phyloP scores from a whole-genome alignment of 2,329 filamentous ascomycete species.

The Ceratocystis huliohia region DNA sequence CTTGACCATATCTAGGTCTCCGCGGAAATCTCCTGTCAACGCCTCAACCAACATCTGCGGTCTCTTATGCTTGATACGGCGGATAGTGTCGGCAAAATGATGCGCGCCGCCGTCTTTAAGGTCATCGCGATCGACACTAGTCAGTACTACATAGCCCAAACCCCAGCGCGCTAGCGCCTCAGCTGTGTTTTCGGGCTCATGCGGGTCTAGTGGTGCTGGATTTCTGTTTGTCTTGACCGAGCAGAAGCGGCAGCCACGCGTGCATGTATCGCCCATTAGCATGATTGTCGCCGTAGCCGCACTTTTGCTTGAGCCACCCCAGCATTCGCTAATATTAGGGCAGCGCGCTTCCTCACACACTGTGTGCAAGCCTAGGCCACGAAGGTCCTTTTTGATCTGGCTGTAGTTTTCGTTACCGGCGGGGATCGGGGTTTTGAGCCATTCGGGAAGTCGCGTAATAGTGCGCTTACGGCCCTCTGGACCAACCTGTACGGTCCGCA shows the following conservation, averaged over 20 bases:
- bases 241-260: conserved; percentile 91
- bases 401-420: conserved; percentile 71
- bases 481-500: conserved; percentile 51
- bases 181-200: conserved; percentile 93
- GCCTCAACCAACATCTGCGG: conserved; percentile 69
- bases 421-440: conserved; percentile 94
- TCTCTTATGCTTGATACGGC: conserved; percentile 78
- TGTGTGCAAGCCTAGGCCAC: conserved; percentile 80
- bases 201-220: conserved; percentile 72
- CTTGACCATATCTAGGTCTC: conserved; percentile 75
- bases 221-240: conserved; percentile 77
- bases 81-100: conserved; percentile 89
- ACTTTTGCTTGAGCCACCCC: conserved; percentile 80
- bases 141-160: conserved; percentile 88
- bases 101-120: conserved; percentile 73
- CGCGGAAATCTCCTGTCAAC: conserved; percentile 74
- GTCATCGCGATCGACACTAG: conserved; percentile 87
- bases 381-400: conserved; percentile 84
- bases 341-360: conserved; percentile 96
- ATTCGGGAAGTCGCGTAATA: conserved; percentile 68
- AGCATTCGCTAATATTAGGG: conserved; percentile 96
- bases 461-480: conserved; percentile 50
- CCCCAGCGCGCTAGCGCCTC: conserved; percentile 90
- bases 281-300: conserved; percentile 96
- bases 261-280: conserved; percentile 98